Conservation (phyloP, 2,329 filamentous ascomycete species). For the Penicillium sp. region DNA sequence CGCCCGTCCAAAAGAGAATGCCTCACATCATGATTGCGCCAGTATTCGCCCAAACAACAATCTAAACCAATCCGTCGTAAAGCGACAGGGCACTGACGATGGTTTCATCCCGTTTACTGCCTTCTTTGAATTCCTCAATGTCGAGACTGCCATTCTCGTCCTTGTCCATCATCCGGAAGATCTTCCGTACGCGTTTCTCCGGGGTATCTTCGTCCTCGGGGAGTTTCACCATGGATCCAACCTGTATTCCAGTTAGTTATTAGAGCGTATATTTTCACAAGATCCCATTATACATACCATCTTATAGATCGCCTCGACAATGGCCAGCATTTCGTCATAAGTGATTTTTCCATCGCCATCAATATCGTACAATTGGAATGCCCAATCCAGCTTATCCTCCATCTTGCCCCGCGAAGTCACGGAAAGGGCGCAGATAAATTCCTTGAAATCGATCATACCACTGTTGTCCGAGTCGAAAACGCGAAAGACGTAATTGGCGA, state of each 20-base stretch:
- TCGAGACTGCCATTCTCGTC: slow-evolving; percentile 97
- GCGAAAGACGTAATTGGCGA: slow-evolving; percentile 98
- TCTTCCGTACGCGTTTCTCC: slow-evolving; percentile 96
- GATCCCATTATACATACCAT: slow-evolving; percentile 63
- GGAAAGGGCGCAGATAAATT: slow-evolving; percentile 97
- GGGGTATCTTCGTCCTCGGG: slow-evolving; percentile 98
- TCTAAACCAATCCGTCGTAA: slow-evolving; percentile 88
- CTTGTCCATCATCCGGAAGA: slow-evolving; percentile 99
- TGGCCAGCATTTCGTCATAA: slow-evolving; percentile 98
- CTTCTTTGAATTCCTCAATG: slow-evolving; percentile 98
- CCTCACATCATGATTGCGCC: slow-evolving; percentile 22
- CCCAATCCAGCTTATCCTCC: slow-evolving; percentile 99
- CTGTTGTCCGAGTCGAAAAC: slow-evolving; percentile 98
- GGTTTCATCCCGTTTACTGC: slow-evolving; percentile 96
- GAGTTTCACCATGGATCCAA: slow-evolving; percentile 98
- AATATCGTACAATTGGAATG: slow-evolving; percentile 98
- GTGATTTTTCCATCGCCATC: slow-evolving; percentile 98
- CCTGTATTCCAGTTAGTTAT: slow-evolving; percentile 51
- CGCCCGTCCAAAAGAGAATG: slow-evolving; percentile 5
- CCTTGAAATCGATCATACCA: slow-evolving; percentile 97
- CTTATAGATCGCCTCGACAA: slow-evolving; percentile 99
- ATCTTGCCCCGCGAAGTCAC: slow-evolving; percentile 97
- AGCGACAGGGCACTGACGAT: slow-evolving; percentile 95
- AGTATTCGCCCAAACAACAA: slow-evolving; percentile 16
- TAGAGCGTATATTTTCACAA: background rate